phyloP scores from a whole-genome alignment of 2,329 filamentous ascomycete genomes.

The Aspergillus caelatus region DNA sequence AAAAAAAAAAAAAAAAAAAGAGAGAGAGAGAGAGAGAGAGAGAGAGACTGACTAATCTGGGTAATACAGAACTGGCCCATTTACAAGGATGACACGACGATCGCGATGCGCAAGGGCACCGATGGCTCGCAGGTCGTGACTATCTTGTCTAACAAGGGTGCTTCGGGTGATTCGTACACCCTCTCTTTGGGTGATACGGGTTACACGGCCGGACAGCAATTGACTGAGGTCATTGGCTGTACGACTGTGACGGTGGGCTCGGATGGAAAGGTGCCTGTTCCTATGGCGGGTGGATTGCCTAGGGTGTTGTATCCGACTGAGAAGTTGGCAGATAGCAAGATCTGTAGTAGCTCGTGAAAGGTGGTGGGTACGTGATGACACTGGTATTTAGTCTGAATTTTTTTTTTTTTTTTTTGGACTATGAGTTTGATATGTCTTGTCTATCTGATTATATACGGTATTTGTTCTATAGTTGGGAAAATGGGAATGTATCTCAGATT shows the following conservation, averaged over 20 bases:
- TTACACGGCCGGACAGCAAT: constrained; percentile 23
- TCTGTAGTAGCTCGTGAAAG: constrained; percentile 11
- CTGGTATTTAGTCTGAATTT: too few species aligned
- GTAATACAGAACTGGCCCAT: constrained; percentile 40
- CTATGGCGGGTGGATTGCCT: constrained; percentile 49
- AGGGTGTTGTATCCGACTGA: constrained; percentile 36
- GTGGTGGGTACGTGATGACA: too few species aligned
- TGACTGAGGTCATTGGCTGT: constrained; percentile 44
- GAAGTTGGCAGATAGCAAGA: constrained; percentile 12
- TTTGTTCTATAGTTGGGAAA: too few species aligned
- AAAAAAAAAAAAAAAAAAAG: too few species aligned
- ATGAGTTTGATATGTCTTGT: too few species aligned
- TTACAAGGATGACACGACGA: constrained; percentile 46
- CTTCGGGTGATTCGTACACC: constrained; percentile 27
- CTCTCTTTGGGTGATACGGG: constrained; percentile 29
- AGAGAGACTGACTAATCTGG: neutral
- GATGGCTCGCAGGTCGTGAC: constrained; percentile 46
- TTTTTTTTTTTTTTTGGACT: too few species aligned
- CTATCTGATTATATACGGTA: too few species aligned
- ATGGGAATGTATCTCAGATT: too few species aligned
- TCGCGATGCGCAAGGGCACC: constrained; percentile 47
- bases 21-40: too few species aligned
- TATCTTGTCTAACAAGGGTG: constrained; percentile 49
- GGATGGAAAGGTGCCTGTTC: constrained; percentile 48
- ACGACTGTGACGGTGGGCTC: constrained; percentile 44